Evolutionary conservation across 208 protist genomes (phyloP).

Genomic region (Herpetomonas samuelpessoai): DNA sequence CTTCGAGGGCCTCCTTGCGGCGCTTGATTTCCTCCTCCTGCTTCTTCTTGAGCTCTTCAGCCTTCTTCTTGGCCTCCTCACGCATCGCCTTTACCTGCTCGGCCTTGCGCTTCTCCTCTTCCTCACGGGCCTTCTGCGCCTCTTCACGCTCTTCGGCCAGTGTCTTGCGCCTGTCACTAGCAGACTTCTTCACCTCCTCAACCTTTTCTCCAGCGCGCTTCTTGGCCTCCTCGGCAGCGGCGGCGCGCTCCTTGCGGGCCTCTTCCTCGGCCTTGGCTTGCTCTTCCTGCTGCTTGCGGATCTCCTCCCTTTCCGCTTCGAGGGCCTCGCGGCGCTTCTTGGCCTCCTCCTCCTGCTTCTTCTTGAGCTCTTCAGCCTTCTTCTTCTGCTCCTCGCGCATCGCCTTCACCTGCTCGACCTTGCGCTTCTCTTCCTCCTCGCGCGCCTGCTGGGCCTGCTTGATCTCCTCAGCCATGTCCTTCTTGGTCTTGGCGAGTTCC

Average conservation of each 20-base stretch:
- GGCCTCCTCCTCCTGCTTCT: slow-evolving; percentile 9
- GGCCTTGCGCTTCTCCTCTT: no score
- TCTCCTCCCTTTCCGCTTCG: slow-evolving; percentile 5
- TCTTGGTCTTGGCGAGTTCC: slow-evolving; percentile 10
- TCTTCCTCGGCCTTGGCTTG: neutral
- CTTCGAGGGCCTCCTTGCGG: no score
- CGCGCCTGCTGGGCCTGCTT: slow-evolving; percentile 19
- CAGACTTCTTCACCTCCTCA: no score
- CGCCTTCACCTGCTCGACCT: slow-evolving; percentile 20
- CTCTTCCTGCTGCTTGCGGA: slow-evolving; percentile 4
- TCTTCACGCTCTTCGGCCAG: no score
- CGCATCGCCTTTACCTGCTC: no score
- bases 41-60: no score
- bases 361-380: slow-evolving; percentile 12
- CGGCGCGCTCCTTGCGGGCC: slow-evolving; percentile 2
- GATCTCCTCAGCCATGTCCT: slow-evolving; percentile 13
- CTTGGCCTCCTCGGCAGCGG: neutral
- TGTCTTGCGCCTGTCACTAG: no score
- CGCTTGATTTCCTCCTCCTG: no score
- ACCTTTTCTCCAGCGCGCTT: no score
- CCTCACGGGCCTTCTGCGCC: no score
- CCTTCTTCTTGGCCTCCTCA: no score
- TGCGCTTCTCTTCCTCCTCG: slow-evolving; percentile 31
- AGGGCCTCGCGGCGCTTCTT: slow-evolving; percentile 10
- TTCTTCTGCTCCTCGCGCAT: slow-evolving; percentile 24